Evolutionary conservation across 345 rosid genomes (phyloP).

Genomic region (Citrus mangshanensis): DNA sequence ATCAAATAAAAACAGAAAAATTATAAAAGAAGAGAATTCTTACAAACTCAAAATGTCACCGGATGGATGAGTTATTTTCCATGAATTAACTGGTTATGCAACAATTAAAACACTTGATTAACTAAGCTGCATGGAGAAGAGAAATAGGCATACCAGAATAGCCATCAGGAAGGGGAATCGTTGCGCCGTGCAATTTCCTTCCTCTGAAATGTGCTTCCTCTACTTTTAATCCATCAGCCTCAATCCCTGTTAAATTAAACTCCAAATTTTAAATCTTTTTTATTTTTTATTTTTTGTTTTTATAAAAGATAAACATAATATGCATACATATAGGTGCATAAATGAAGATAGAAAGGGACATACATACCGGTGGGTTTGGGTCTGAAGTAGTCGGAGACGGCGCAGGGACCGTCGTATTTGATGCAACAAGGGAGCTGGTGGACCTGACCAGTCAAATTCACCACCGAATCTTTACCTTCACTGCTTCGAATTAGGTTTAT

Average conservation of each 20-base stretch:
- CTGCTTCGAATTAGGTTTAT: conserved; percentile 33
- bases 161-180: conserved; percentile 57
- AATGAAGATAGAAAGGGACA: not conserved
- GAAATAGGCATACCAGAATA: conserved; percentile 53
- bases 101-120: not conserved
- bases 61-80: not conserved
- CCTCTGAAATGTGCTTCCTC: conserved; percentile 91
- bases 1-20: too few species aligned
- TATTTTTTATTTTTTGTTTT: too few species aligned
- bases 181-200: conserved; percentile 72
- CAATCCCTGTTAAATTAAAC: conserved; percentile 34
- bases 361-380: conserved; percentile 58
- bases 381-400: conserved; percentile 78
- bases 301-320: too few species aligned
- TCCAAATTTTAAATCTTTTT: not conserved
- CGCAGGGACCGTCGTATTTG: conserved; percentile 63
- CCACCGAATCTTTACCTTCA: conserved; percentile 13
- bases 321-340: not conserved
- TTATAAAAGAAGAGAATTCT: not conserved
- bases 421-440: conserved; percentile 88
- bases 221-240: conserved; percentile 53
- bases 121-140: too few species aligned
- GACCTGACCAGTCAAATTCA: conserved; percentile 49
- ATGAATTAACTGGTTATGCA: not conserved
- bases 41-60: not conserved